Percentiles rank a stretch among this genome's conserved stretches.
Evolutionary conservation across 2,329 filamentous ascomycete species (phyloP).

Genomic region (Xylariomycetidae sp.): DNA sequence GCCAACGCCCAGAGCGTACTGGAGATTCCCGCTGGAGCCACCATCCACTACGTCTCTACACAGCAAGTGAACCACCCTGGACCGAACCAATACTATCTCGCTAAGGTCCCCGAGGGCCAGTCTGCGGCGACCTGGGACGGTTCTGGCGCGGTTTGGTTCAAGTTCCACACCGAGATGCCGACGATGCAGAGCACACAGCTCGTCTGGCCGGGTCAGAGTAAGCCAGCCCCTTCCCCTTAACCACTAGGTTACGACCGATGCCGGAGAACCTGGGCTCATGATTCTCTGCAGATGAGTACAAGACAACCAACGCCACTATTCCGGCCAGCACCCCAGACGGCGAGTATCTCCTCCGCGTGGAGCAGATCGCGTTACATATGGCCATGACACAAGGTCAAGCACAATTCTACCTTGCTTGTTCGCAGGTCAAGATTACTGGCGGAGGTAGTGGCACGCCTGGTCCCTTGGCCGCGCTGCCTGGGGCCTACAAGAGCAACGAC

Average conservation of each 20-base stretch:
- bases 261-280: not conserved
- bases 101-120: conserved; percentile 29
- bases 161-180: conserved; percentile 35
- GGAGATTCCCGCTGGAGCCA: conserved; percentile 27
- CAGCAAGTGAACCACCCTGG: conserved; percentile 34
- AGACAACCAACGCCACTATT: conserved; percentile 29
- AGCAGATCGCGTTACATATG: conserved; percentile 36
- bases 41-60: conserved; percentile 30
- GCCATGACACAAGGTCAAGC: conserved; percentile 30
- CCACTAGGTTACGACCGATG: too few species aligned
- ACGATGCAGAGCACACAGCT: conserved; percentile 42
- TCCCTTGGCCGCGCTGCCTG: conserved; percentile 20
- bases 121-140: conserved; percentile 32
- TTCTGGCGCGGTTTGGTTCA: conserved; percentile 33
- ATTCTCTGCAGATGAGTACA: conserved; percentile 24
- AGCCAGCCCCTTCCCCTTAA: conserved; percentile 4
- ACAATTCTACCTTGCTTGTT: conserved; percentile 35
- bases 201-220: conserved; percentile 33
- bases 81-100: conserved; percentile 36
- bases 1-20: conserved; percentile 24
- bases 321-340: conserved; percentile 29
- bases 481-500: conserved; percentile 28
- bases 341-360: conserved; percentile 35
- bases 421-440: conserved; percentile 33
- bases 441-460: conserved; percentile 27